A percentile compares a stretch with the other conserved stretches of the same genome.
phyloP scores from a whole-genome alignment of 306 rosid genomes.

The Cucumis hystrix region DNA sequence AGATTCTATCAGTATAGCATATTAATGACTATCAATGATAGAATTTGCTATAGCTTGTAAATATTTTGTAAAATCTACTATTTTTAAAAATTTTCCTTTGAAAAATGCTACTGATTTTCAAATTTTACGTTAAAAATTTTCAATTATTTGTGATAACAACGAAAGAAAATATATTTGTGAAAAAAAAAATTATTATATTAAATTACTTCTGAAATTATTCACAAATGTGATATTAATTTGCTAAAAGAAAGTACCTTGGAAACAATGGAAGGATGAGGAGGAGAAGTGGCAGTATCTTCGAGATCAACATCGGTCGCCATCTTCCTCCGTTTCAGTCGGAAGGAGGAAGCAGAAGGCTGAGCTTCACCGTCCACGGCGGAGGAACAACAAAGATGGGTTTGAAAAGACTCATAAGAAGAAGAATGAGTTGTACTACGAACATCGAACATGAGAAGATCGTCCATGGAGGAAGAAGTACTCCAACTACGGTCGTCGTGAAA shows the following conservation, averaged over 20 bases:
- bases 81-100: too few species aligned
- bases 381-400: background rate
- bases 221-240: too few species aligned
- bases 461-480: background rate
- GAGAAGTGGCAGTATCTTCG: conserved; percentile 1
- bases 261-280: background rate
- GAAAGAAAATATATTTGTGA: too few species aligned
- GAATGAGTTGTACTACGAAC: background rate
- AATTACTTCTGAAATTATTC: too few species aligned
- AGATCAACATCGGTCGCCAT: background rate
- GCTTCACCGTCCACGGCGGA: background rate
- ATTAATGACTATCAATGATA: too few species aligned
- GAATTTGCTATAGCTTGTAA: too few species aligned
- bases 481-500: background rate
- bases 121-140: too few species aligned
- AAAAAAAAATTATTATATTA: too few species aligned
- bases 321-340: background rate
- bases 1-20: too few species aligned
- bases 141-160: too few species aligned
- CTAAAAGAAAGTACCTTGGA: background rate
- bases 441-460: background rate
- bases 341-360: background rate
- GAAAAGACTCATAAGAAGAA: background rate
- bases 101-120: too few species aligned
- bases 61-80: too few species aligned